These are phyloP conservation scores for Rosa rugosa DNA, from an alignment of 306 rosid species.

Conservation along the genomic window DNA sequence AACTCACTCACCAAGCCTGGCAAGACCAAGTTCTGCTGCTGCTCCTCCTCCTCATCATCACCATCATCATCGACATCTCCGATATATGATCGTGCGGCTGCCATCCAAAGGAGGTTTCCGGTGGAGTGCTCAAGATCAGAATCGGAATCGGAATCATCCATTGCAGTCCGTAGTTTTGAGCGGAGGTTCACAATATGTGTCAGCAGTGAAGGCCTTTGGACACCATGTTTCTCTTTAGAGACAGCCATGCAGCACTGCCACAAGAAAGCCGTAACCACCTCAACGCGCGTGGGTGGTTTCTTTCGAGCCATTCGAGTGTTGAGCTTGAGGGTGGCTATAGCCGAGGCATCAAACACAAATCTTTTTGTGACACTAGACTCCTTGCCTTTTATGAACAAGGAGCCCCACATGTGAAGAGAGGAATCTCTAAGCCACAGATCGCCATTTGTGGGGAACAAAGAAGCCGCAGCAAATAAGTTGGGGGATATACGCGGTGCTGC, in stretches of 20 bases:
- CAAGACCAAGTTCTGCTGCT: neutral
- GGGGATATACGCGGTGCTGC: neutral
- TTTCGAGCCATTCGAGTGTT: neutral
- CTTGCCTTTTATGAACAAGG: constrained; percentile 26
- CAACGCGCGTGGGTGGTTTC: constrained; percentile 30
- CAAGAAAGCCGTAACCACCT: constrained; percentile 37
- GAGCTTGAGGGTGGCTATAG: constrained; percentile 21
- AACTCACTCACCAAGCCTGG: constrained; percentile 18
- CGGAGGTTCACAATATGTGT: constrained; percentile 41
- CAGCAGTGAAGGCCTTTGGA: constrained; percentile 18
- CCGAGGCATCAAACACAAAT: constrained; percentile 35
- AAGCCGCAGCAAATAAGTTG: neutral
- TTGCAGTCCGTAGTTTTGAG: neutral
- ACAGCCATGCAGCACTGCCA: constrained; percentile 40
- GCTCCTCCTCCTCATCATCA: neutral
- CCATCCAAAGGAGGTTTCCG: constrained; percentile 39
- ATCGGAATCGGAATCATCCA: neutral
- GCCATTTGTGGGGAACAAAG: constrained; percentile 23
- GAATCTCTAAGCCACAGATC: constrained; percentile 33
- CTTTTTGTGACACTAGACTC: constrained; percentile 31
- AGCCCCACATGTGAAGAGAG: constrained; percentile 20
- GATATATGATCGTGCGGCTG: neutral
- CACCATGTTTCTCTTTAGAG: constrained; percentile 20
- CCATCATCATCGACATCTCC: neutral
- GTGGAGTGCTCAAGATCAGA: neutral